Evolutionary conservation across 2,329 filamentous ascomycete species (phyloP), one percentile per base, ranked within the genome.

Genomic region (Monilinia laxa): DNA sequence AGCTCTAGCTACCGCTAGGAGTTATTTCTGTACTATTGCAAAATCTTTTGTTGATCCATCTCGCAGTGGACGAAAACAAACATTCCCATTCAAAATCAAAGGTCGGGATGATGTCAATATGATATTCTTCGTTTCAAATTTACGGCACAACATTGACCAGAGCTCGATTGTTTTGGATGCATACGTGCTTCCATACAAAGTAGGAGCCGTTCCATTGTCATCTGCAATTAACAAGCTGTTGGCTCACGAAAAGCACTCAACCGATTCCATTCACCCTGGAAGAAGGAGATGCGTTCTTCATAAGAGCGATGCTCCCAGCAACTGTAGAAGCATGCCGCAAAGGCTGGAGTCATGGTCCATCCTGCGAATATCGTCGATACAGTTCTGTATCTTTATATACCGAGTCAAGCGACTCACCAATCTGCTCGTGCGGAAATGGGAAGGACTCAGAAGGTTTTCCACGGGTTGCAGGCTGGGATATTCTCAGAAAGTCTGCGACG

Each of bases 81-180:
- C 23, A 0, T 58, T 45, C 10, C 3, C 45, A 4, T 31, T 58
- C 18, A n/a, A 20, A 20, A 10, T 49, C 47, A 4, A 11, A 23
- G 31, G 12, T 1, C 10, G 45, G 0, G 25, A 52, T 31, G n/a
- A 40, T n/a, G 42, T 66, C 3, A 53, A 52, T 4, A 54, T 49
- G 25, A 51, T 69, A 4, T n/a, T 69, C 16, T 55, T 68, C 20
- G 38, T 63, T 25, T 62, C 52, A 0, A 16, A 25, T 5, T 31
- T 69, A 6, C 60, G 58, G 5, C 64, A 68, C 6, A 67, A 71
- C 23, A 12, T 68, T 0, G 60, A 49, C 16, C 69, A 70, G 23
- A 62, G 52, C 10, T 68, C 68, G 1, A 40, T 70, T 10, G 67
- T 71, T 3, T 38, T 71, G 4, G 69, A 71, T 54, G 51, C 59